Base-by-base conservation (phyloP, 1,139 yeast genomes). In the Zhuliangozyma blackwelliae region DNA sequence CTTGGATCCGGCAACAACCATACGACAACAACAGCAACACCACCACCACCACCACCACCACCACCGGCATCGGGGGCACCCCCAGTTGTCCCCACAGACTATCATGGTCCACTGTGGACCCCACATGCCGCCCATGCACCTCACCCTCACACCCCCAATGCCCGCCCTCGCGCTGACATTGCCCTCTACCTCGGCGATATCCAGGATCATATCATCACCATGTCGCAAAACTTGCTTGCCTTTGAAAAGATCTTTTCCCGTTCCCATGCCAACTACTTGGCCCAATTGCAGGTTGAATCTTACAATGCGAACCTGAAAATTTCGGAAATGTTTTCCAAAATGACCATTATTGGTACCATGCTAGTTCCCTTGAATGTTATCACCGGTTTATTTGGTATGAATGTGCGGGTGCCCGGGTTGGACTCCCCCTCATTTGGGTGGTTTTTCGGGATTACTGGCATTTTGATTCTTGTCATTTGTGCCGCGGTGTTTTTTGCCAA, bases 381-480 rank as follows among this genome's bases (percentile, higher is more conserved):
- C 20, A 92, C 98, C 1, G 98, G 98, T 23, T 67, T 92, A 37
- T 92, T 97, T 97, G 98, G 98, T 43, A 92, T 92, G 98, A 92
- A 92, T 64, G 95, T 95, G 47, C 50, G 86, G 9, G 97, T 92
- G 27, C 98, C 98, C 0, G 98, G 98, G 0, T 97, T 90, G 55
- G 82, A 75, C 23, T 67, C 69, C 34, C 80, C 76, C 10, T 82
- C 87, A 1, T 65, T 90, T 48, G 59, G 67, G 5, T 92, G 98
- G 98, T 92, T 92, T 60, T 84, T 79, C 55, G 45, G 54, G 5
- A 25, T 25, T 25, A 16, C 16, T 16, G 52, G 55, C 12, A 51
- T 57, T 11, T 67, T 68, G 65, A 41, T 55, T 7, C 32, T 54
- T 27, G 70, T 70, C 50, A 66, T 22, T 22, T 22, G 23, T 27